phyloP scores from a whole-genome alignment of 805 yeast species.

The Ogataea thermomethanolica region DNA sequence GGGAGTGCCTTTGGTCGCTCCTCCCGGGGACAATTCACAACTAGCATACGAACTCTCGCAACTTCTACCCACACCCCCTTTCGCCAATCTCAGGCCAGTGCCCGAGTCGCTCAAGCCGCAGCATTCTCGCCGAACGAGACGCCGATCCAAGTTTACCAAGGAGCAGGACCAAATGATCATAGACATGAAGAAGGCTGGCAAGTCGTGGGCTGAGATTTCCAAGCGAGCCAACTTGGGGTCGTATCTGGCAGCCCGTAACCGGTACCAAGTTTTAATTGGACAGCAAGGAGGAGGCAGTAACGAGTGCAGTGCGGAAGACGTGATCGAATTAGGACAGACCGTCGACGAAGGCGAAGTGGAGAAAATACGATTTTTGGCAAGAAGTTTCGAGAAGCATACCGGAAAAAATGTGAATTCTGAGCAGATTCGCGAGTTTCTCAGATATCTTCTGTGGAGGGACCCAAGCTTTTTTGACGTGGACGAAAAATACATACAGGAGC shows the following conservation, averaged over 20 bases:
- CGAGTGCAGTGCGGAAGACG: slow-evolving; percentile 59
- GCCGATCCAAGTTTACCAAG: slow-evolving; percentile 65
- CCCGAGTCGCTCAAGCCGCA: slow-evolving; percentile 20
- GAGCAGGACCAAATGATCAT: slow-evolving; percentile 68
- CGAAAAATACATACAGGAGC: slow-evolving; percentile 42
- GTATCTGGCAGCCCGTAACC: slow-evolving; percentile 68
- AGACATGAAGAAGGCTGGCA: slow-evolving; percentile 56
- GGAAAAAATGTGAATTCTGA: slow-evolving; percentile 48
- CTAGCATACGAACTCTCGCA: slow-evolving; percentile 28
- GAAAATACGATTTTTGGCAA: slow-evolving; percentile 63
- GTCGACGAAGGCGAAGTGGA: slow-evolving; percentile 69
- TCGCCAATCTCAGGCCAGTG: slow-evolving; percentile 22
- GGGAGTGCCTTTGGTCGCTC: slow-evolving; percentile 7
- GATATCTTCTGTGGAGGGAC: slow-evolving; percentile 49
- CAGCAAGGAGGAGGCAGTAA: slow-evolving; percentile 76
- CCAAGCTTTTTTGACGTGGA: slow-evolving; percentile 58
- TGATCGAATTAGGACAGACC: slow-evolving; percentile 44
- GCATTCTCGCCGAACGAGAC: slow-evolving; percentile 45
- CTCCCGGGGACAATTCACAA: slow-evolving; percentile 18
- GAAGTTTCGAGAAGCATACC: slow-evolving; percentile 54
- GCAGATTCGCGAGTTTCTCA: slow-evolving; percentile 54
- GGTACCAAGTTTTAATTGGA: slow-evolving; percentile 78
- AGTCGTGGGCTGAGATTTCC: slow-evolving; percentile 73
- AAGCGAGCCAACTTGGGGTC: slow-evolving; percentile 59
- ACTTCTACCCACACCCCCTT: slow-evolving; percentile 28